Evolutionary conservation across 208 protist genomes (phyloP).

Genomic region (Crithidia sp.): DNA sequence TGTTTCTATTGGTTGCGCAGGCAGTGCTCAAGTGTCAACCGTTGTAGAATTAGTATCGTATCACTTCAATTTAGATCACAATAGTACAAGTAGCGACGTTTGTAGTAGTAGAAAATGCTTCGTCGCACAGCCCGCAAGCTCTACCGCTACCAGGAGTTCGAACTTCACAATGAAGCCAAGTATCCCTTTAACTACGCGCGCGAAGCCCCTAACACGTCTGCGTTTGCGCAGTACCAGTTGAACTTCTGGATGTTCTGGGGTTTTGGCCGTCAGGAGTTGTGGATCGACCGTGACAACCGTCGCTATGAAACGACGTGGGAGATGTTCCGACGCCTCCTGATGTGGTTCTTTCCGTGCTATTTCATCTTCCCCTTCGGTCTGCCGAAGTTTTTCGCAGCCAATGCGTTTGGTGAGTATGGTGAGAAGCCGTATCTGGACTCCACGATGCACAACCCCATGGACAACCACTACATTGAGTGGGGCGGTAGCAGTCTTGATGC

Average conservation of each 20-base stretch:
- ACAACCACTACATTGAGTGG: slow-evolving; percentile 91
- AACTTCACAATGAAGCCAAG: slow-evolving; percentile 86
- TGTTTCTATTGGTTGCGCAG: too few species aligned
- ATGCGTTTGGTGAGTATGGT: slow-evolving; percentile 86
- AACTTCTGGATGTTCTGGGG: slow-evolving; percentile 93
- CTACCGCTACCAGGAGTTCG: slow-evolving; percentile 91
- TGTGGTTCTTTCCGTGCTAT: slow-evolving; percentile 90
- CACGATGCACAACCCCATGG: slow-evolving; percentile 79
- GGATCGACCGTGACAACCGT: slow-evolving; percentile 81
- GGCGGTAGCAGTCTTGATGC: slow-evolving; percentile 81
- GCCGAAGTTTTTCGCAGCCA: slow-evolving; percentile 74
- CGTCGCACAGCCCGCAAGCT: slow-evolving; percentile 37
- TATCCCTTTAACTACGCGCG: slow-evolving; percentile 87
- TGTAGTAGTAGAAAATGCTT: slow-evolving; percentile 53
- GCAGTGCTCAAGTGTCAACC: too few species aligned
- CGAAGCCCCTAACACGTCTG: slow-evolving; percentile 88
- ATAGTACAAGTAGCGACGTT: slow-evolving; percentile 1
- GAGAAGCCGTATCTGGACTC: slow-evolving; percentile 85
- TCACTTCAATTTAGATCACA: background rate
- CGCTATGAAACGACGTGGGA: slow-evolving; percentile 91
- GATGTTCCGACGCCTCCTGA: slow-evolving; percentile 77
- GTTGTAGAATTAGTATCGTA: too few species aligned
- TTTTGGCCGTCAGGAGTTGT: slow-evolving; percentile 84
- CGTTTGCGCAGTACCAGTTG: slow-evolving; percentile 85
- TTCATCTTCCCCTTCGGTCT: slow-evolving; percentile 91